These are phyloP conservation scores for Rhynchosporium agropyri DNA, from an alignment of 2,329 filamentous ascomycete genomes.

Conservation along the genomic window DNA sequence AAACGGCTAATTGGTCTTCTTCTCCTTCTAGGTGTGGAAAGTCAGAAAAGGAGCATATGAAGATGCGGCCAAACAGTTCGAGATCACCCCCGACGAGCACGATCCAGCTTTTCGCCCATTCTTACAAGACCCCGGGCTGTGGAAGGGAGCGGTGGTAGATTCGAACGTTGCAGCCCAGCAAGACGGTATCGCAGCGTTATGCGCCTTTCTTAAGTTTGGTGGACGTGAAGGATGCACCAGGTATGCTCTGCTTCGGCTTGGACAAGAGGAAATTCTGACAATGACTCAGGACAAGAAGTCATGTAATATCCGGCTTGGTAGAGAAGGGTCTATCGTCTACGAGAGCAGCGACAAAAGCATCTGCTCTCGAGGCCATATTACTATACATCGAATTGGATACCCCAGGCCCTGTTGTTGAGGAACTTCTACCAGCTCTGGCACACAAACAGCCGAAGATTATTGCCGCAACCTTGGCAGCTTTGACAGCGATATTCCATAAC, in stretches of 20 bases:
- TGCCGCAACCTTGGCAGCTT: constrained; percentile 70
- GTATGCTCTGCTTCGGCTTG: constrained; percentile 43
- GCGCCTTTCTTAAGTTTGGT: constrained; percentile 89
- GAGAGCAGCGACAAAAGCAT: constrained; percentile 84
- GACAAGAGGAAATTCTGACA: constrained; percentile 19
- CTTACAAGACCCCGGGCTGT: constrained; percentile 78
- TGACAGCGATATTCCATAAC: constrained; percentile 86
- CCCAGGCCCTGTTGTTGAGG: constrained; percentile 83
- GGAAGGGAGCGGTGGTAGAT: constrained; percentile 91
- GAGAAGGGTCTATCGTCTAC: constrained; percentile 92
- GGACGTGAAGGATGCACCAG: constrained; percentile 77
- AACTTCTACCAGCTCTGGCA: constrained; percentile 78
- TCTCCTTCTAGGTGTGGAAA: constrained; percentile 76
- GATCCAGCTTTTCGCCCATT: constrained; percentile 88
- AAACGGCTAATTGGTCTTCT: constrained; percentile 34
- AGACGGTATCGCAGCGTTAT: constrained; percentile 85
- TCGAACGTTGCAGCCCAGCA: constrained; percentile 97
- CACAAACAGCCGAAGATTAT: constrained; percentile 93
- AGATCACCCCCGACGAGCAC: constrained; percentile 79
- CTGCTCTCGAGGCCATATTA: constrained; percentile 81
- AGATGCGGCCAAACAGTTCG: constrained; percentile 85
- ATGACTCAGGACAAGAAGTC: constrained; percentile 64
- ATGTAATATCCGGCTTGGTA: constrained; percentile 76
- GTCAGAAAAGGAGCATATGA: constrained; percentile 94
- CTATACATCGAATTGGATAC: constrained; percentile 90